Evolutionary conservation across 768 basidiomycete species (phyloP), one percentile per base, ranked within the genome.

Genomic region (Hypsizygus marmoreus): DNA sequence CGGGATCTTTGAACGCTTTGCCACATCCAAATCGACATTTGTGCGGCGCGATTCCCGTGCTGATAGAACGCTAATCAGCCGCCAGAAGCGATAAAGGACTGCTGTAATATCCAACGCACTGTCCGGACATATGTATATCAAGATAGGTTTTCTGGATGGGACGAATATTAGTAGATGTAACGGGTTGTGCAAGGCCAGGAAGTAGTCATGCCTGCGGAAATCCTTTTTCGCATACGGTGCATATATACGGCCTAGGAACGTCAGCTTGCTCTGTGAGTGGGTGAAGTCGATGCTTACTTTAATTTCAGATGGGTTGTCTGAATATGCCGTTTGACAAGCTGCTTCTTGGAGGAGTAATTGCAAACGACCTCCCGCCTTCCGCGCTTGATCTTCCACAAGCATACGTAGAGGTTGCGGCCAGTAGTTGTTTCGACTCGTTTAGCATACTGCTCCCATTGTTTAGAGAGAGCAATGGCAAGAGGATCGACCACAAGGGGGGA

Each of bases 251-350:
- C 56, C 82, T 84, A 25, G 16, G 20, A 39, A 8, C 37, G 16
- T 13, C 37, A 19, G 6, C 13, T 13, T 16, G 37, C 37, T 39
- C 16, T 6, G 19, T n/a, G 4, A 6, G 6, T 17, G 19, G 19
- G 4, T 33, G 32, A 33, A 16, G 20, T 20, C 9, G 48, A 31
- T 13, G 16, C 80, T 49, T 49, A 81, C 85, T 79, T 81, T 54
- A 79, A 71, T 40, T 76, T 71, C 35, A 87, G 59, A 57, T 86
- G 85, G 11, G 76, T 79, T 7, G 78, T 77, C 61, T 82, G 74
- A 36, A 87, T 72, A 60, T 87, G 85, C 20, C 85, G 74, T 61
- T 84, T 85, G 47, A 86, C 80, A 32, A 84, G 71, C 58, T 85
- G 84, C 61, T 81, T 84, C 57, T 81, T 80, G 19, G 56, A 50